Evolutionary conservation across 2,329 filamentous ascomycete genomes (phyloP).

Genomic region (Colletotrichum brevisporum): DNA sequence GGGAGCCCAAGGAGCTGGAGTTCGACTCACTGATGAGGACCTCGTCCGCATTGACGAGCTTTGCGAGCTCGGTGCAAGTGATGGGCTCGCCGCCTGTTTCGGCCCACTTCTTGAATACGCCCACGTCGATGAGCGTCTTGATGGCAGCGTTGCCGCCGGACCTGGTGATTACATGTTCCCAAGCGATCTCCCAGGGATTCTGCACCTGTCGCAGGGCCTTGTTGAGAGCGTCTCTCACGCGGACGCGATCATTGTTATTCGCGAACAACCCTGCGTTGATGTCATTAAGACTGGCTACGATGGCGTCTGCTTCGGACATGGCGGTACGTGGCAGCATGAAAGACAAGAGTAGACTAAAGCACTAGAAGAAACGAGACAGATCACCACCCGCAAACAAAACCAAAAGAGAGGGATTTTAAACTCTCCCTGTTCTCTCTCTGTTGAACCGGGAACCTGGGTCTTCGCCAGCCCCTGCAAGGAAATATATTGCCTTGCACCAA

Average conservation of each 20-base stretch:
- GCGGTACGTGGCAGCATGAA: background rate
- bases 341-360: background rate
- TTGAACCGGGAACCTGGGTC: background rate
- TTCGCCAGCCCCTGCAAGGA: constrained; percentile 14
- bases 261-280: constrained; percentile 48
- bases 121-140: constrained; percentile 55
- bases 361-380: background rate
- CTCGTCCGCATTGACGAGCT: constrained; percentile 50
- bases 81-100: constrained; percentile 47
- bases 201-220: constrained; percentile 50
- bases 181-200: constrained; percentile 55
- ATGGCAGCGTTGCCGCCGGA: constrained; percentile 50
- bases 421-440: no score
- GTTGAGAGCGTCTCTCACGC: constrained; percentile 50
- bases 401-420: background rate
- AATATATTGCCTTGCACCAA: background rate
- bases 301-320: constrained; percentile 46
- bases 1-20: background rate
- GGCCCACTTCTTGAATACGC: constrained; percentile 54
- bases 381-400: background rate
- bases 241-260: constrained; percentile 51
- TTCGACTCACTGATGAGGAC: constrained; percentile 47
- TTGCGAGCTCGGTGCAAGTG: constrained; percentile 50
- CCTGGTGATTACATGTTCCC: constrained; percentile 55
- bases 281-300: constrained; percentile 46